These are phyloP conservation scores for Starmerella khaoyaiensis DNA, from an alignment of 805 yeast genomes.

Conservation along the genomic window DNA sequence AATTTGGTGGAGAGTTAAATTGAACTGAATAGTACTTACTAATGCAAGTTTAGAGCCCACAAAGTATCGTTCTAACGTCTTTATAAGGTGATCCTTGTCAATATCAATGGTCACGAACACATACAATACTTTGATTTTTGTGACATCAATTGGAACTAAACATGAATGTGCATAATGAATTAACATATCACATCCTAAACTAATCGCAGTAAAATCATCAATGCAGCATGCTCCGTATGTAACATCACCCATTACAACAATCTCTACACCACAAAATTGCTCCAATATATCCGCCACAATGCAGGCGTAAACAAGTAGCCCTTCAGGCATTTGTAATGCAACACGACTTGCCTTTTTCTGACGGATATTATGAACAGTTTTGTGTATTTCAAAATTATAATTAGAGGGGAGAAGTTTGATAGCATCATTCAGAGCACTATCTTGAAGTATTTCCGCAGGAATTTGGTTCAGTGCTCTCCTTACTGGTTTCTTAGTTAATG, in stretches of 20 bases:
- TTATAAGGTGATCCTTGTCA: constrained; percentile 67
- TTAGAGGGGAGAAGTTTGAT: constrained; percentile 72
- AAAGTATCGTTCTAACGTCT: constrained; percentile 64
- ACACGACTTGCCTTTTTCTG: constrained; percentile 67
- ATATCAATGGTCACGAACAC: constrained; percentile 88
- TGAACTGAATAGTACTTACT: constrained; percentile 94
- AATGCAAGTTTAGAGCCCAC: constrained; percentile 59
- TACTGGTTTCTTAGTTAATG: constrained; percentile 24
- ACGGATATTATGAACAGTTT: constrained; percentile 84
- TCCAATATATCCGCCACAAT: constrained; percentile 84
- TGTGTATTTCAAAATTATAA: constrained; percentile 91
- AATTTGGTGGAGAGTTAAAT: constrained; percentile 79
- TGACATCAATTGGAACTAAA: constrained; percentile 86
- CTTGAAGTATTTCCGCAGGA: constrained; percentile 71
- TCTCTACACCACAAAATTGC: constrained; percentile 78
- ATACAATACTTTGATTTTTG: constrained; percentile 81
- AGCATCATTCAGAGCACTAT: constrained; percentile 73
- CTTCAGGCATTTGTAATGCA: constrained; percentile 96
- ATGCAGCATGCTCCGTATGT: constrained; percentile 98
- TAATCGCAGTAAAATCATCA: constrained; percentile 87
- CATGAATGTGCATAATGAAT: constrained; percentile 97
- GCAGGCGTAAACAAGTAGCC: constrained; percentile 74
- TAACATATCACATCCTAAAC: constrained; percentile 85
- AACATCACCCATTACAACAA: constrained; percentile 95
- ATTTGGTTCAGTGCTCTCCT: constrained; percentile 58